Conservation (phyloP, 306 rosid genomes). For the Heteromeles arbutifolia region DNA sequence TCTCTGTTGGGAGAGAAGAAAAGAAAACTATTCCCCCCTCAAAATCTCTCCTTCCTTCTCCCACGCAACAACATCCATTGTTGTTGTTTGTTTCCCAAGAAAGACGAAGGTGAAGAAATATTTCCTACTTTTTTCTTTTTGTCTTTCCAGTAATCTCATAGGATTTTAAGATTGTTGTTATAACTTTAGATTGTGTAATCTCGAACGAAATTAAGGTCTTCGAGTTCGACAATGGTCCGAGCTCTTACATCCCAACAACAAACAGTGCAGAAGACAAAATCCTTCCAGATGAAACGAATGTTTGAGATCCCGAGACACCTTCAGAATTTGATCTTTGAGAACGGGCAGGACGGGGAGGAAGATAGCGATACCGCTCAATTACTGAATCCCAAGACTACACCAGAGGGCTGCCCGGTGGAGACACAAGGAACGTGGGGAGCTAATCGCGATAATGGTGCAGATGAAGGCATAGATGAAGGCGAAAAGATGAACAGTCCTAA, state of each 20-base stretch:
- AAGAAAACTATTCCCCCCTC: constrained; percentile 1
- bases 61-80: constrained; percentile 10
- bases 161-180: background rate
- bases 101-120: constrained; percentile 2
- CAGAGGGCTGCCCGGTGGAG: constrained; percentile 5
- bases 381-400: constrained; percentile 17
- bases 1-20: constrained; percentile 20
- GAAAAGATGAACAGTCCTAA: constrained; percentile 12
- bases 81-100: constrained; percentile 13
- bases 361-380: constrained; percentile 17
- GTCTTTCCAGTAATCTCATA: background rate
- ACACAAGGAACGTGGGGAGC: constrained; percentile 10
- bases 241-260: constrained; percentile 37
- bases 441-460: constrained; percentile 12
- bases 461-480: constrained; percentile 5
- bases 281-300: constrained; percentile 66
- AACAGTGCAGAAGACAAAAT: constrained; percentile 53
- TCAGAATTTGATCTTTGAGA: constrained; percentile 43
- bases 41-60: constrained; percentile 3
- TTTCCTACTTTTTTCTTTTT: background rate
- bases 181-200: constrained; percentile 11
- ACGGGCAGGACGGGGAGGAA: constrained; percentile 24
- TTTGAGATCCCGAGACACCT: constrained; percentile 49
- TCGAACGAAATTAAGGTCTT: background rate
- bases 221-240: constrained; percentile 52